Evolutionary conservation across 768 basidiomycete genomes (phyloP), one percentile per base, ranked within the genome.

Genomic region (Agaricus blazei): DNA sequence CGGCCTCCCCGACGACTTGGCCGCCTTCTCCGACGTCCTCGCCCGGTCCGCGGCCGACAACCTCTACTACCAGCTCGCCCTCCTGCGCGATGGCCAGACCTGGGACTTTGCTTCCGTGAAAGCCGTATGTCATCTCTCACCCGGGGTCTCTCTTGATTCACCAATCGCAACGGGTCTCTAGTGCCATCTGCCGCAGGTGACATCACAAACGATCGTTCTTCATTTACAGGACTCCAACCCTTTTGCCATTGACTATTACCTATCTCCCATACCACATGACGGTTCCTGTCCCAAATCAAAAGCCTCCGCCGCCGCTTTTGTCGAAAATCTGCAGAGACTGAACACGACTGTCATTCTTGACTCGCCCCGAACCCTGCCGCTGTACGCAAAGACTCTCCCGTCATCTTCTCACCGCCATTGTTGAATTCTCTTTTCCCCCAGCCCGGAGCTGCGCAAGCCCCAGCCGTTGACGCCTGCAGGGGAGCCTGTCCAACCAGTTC

Each of bases 241-340:
- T n/a, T 82, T 80, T 65, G 80, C 84, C 44, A 63, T 91, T 51
- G 85, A 90, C 64, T 87, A 90, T 65, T 88, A 87, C 61, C 72
- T 90, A 24, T 76, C 76, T 36, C 83, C 88, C 31, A 73, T 83
- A 42, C 80, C 86, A n/a, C 81, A 78, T 64, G 77, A 87, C 63
- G 89, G 87, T 55, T 68, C 81, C 38, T 93, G 90, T 65, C 82
- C 80, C 5, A 64, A 66, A 50, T 59, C 34, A 31, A 11, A 12
- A 9, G 29, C 63, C 51, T 70, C 64, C 54, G 60, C 63, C 37
- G 65, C 60, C 23, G 41, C 58, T 38, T 69, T 72, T 47, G 65
- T 64, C 41, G 58, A 58, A 45, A 64, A 63, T 56, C 23, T 65
- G 12, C 58, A 36, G 40, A 41, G 65, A 12, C 60, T 79, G 38